Conservation (phyloP, 2,329 filamentous ascomycete species). For the Colletotrichum abscissum region DNA sequence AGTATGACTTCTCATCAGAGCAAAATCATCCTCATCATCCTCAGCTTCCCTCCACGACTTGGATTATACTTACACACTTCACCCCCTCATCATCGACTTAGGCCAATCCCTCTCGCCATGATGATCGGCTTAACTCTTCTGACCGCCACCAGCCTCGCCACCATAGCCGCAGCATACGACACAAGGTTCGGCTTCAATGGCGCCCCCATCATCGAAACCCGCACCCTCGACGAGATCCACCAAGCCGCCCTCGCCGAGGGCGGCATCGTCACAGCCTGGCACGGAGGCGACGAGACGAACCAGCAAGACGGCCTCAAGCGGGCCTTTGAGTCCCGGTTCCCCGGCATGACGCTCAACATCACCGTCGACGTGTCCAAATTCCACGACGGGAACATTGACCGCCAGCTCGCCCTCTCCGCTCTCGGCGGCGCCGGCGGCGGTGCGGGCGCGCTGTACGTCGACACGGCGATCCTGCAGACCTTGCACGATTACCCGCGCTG, state of each 20-base stretch:
- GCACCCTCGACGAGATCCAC: conserved; percentile 62
- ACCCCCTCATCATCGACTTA: too few relatives aligned
- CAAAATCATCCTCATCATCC: not conserved
- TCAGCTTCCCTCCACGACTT: not conserved
- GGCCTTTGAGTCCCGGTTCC: conserved; percentile 59
- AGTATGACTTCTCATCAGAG: not conserved
- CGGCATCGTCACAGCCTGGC: conserved; percentile 57
- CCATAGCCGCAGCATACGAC: conserved; percentile 8
- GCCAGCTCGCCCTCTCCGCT: conserved; percentile 49
- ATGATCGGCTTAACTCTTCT: not conserved
- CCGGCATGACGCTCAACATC: conserved; percentile 61
- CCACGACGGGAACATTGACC: conserved; percentile 59
- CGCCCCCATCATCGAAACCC: conserved; percentile 50
- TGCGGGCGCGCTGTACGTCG: conserved; percentile 51
- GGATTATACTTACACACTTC: not conserved
- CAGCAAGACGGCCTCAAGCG: conserved; percentile 53
- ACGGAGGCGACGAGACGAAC: conserved; percentile 57
- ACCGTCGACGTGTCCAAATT: conserved; percentile 69
- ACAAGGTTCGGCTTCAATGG: conserved; percentile 26
- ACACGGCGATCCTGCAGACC: conserved; percentile 61
- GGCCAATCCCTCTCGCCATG: not conserved
- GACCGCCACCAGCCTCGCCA: not conserved
- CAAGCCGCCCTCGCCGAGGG: conserved; percentile 60
- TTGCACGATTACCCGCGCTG: conserved; percentile 63
- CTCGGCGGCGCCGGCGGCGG: conserved; percentile 38